These are phyloP conservation scores for Clavispora carvajalis DNA, from an alignment of 805 yeast genomes.

Conservation along the genomic window DNA sequence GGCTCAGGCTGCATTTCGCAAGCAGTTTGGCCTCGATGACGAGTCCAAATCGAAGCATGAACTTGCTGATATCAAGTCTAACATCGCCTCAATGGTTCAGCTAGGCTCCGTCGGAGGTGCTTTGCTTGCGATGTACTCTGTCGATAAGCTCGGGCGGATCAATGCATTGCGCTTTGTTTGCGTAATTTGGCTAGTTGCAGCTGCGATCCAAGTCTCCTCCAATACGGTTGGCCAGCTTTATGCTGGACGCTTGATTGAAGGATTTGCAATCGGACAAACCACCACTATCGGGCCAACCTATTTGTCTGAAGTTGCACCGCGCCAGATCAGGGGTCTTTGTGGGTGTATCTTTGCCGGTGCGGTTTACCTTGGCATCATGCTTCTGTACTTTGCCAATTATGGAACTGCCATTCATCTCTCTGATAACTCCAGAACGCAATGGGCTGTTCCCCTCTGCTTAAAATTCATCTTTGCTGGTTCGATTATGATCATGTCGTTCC, in stretches of 20 bases:
- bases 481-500: slow-evolving; percentile 35
- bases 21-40: slow-evolving; percentile 42
- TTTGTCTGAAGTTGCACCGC: slow-evolving; percentile 50
- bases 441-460: slow-evolving; percentile 49
- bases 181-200: slow-evolving; percentile 34
- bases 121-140: slow-evolving; percentile 41
- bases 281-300: slow-evolving; percentile 51
- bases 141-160: slow-evolving; percentile 49
- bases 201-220: slow-evolving; percentile 45
- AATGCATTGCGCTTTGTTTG: slow-evolving; percentile 42
- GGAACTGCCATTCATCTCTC: slow-evolving; percentile 46
- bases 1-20: slow-evolving; percentile 38
- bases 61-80: slow-evolving; percentile 45
- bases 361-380: slow-evolving; percentile 50
- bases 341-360: slow-evolving; percentile 53
- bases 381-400: slow-evolving; percentile 44
- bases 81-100: slow-evolving; percentile 56
- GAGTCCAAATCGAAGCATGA: slow-evolving; percentile 25
- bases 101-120: slow-evolving; percentile 53
- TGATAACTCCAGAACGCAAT: slow-evolving; percentile 33
- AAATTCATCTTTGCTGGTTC: slow-evolving; percentile 46
- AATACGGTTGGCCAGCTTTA: slow-evolving; percentile 44
- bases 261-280: slow-evolving; percentile 53
- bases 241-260: slow-evolving; percentile 53
- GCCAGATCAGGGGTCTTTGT: slow-evolving; percentile 46